Conservation (phyloP, 139 green algal species). For the Chlamydomonas schloesseri region DNA sequence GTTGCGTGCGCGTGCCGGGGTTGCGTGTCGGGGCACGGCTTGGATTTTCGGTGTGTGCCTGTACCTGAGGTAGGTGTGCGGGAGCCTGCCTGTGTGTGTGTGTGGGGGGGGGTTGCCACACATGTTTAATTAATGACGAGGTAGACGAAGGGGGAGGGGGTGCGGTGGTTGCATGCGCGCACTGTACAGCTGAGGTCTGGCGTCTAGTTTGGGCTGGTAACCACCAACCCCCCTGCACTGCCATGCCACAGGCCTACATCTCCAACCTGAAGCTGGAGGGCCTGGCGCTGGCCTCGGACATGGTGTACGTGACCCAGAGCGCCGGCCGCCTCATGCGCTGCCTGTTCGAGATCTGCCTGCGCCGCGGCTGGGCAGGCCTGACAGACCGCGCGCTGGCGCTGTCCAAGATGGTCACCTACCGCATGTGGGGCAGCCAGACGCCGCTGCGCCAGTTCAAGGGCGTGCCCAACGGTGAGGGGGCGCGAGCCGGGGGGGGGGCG, state of each 20-base stretch:
- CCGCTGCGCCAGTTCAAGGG: slow-evolving; percentile 93
- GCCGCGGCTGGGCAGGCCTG: slow-evolving; percentile 92
- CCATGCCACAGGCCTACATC: slow-evolving; percentile 97
- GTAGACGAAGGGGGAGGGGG: too few relatives aligned
- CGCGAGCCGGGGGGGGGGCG: background rate
- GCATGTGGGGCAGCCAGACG: slow-evolving; percentile 95
- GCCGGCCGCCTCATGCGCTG: slow-evolving; percentile 95
- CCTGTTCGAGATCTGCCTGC: slow-evolving; percentile 97
- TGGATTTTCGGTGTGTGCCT: too few relatives aligned
- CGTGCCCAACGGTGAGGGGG: slow-evolving; percentile 63
- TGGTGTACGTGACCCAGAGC: slow-evolving; percentile 97
- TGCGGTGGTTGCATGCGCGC: too few relatives aligned
- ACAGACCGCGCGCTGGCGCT: slow-evolving; percentile 91
- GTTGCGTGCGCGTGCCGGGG: too few relatives aligned
- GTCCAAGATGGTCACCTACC: slow-evolving; percentile 93
- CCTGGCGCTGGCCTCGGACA: slow-evolving; percentile 92
- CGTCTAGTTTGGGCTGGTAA: too few relatives aligned
- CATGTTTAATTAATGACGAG: too few relatives aligned
- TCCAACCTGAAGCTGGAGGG: slow-evolving; percentile 96
- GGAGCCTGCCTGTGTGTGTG: too few relatives aligned
- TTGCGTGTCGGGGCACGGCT: too few relatives aligned
- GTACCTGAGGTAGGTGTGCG: too few relatives aligned
- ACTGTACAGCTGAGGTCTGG: too few relatives aligned
- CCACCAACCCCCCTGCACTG: too few relatives aligned
- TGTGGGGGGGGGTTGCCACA: too few relatives aligned